Base-by-base conservation (phyloP, 2,329 filamentous ascomycete species). In the Penicillium rolfsii region DNA sequence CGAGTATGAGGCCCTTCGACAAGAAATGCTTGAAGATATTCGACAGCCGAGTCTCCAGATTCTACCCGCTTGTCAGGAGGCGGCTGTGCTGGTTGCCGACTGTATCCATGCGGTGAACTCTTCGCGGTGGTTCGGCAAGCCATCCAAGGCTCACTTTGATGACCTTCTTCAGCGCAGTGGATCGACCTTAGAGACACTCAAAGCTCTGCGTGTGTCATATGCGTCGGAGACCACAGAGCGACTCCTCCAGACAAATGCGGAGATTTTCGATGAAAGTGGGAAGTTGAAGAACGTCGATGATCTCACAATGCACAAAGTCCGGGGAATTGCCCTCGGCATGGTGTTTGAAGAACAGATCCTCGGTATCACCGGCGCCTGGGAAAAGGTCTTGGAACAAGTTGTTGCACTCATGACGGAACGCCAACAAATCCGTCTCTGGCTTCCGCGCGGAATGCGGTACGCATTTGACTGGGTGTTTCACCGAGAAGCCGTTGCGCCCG, bases 261-360 rank as follows among this genome's bases (percentile, higher is more conserved):
- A 79, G 16, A 61, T 82, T 0, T 83, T 82, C 56, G 78, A 81
- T 35, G 72, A 76, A 2, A 61, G 74, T n/a, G 80, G 80, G 1
- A 67, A 69, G 4, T 59, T 82, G 0, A 77, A 74, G 19, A 22
- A 68, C 1, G 59, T 71, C 0, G 67, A 69, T 3, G 62, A 67
- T 9, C 33, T 56, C 2, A 66, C 70, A 0, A 65, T 71, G 4
- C 70, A 71, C 0, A 67, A 71, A 7, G 59, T 83, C 1, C 70
- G 74, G 0, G 80, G 77, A 0, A 73, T 84, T n/a, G 71, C 82
- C 2, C 62, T 81, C 3, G 75, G 76, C 14, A 81, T 84, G 78
- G 78, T 82, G 4, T 72, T 82, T 7, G 80, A 83, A 56, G 81
- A 83, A 66, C 74, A 78, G 14, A 72, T 82, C 5, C 53, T 74